phyloP scores from a whole-genome alignment of 1,284 basidiomycete genomes.

The Taiwanofungus camphoratus region DNA sequence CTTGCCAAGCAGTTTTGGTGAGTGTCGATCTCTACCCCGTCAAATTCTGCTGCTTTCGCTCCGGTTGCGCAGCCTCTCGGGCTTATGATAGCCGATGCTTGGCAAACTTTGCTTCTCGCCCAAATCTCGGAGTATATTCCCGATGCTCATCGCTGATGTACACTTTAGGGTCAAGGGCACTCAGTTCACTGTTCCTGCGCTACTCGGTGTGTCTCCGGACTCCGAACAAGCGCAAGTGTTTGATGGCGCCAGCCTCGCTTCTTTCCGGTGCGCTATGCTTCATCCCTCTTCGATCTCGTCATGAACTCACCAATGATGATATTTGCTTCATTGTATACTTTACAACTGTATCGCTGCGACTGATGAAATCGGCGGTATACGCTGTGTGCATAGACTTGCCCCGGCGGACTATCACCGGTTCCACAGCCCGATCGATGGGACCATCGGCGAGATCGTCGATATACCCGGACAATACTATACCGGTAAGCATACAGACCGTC shows the following conservation, averaged over 20 bases:
- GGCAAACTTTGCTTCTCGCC: no score
- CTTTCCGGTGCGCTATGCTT: slow-evolving; percentile 41
- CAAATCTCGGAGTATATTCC: no score
- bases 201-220: slow-evolving; percentile 42
- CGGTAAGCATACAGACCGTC: no score
- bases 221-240: slow-evolving; percentile 38
- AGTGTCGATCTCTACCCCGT: slow-evolving; percentile 1
- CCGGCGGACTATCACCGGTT: slow-evolving; percentile 86
- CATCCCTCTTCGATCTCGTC: no score
- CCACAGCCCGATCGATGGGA: slow-evolving; percentile 71
- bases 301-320: no score
- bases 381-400: slow-evolving; percentile 45
- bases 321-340: no score
- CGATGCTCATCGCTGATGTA: not conserved
- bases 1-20: slow-evolving; percentile 67
- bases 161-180: slow-evolving; percentile 67
- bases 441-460: slow-evolving; percentile 41
- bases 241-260: slow-evolving; percentile 48
- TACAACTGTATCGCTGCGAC: no score
- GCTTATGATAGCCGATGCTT: not conserved
- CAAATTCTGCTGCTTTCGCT: not conserved
- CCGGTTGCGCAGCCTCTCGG: slow-evolving; percentile 9
- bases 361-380: no score
- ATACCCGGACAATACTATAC: slow-evolving; percentile 58
- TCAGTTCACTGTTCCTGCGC: slow-evolving; percentile 59